Conservation (phyloP, 768 basidiomycete genomes). For the Paxillus rubicundulus region DNA sequence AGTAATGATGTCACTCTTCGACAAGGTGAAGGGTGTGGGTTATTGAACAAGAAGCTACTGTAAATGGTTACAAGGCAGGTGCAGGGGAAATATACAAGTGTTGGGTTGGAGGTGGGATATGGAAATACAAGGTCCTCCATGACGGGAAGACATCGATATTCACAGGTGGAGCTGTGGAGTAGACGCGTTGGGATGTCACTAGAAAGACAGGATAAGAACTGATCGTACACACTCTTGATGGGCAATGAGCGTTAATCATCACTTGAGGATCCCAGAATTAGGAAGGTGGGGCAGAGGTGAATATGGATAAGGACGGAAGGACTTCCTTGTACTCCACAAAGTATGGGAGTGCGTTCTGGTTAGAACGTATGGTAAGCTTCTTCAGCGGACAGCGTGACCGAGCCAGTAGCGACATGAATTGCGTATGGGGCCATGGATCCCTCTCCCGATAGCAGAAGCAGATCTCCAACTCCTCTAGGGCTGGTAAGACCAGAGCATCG, state of each 20-base stretch:
- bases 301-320: slow-evolving; percentile 21
- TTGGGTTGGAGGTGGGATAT: background rate
- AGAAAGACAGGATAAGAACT: background rate
- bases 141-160: background rate
- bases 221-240: background rate
- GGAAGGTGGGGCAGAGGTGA: slow-evolving; percentile 4
- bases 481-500: slow-evolving; percentile 19
- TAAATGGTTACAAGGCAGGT: background rate
- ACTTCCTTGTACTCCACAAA: slow-evolving; percentile 22
- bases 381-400: slow-evolving; percentile 26
- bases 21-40: background rate
- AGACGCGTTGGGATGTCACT: background rate
- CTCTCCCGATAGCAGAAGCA: slow-evolving; percentile 31
- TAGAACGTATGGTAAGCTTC: slow-evolving; percentile 25
- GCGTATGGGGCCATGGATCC: slow-evolving; percentile 26
- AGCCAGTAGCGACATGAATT: slow-evolving; percentile 22
- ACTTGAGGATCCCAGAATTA: background rate
- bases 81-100: background rate
- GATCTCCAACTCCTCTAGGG: slow-evolving; percentile 31
- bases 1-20: background rate
- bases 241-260: background rate
- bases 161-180: background rate
- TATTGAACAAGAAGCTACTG: background rate
- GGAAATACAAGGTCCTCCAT: background rate
- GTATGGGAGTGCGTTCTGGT: slow-evolving; percentile 16